Percentiles rank a stretch among this genome's conserved stretches.
phyloP scores from a whole-genome alignment of 2,329 filamentous ascomycete genomes.

The Nigrograna mackinnonii region DNA sequence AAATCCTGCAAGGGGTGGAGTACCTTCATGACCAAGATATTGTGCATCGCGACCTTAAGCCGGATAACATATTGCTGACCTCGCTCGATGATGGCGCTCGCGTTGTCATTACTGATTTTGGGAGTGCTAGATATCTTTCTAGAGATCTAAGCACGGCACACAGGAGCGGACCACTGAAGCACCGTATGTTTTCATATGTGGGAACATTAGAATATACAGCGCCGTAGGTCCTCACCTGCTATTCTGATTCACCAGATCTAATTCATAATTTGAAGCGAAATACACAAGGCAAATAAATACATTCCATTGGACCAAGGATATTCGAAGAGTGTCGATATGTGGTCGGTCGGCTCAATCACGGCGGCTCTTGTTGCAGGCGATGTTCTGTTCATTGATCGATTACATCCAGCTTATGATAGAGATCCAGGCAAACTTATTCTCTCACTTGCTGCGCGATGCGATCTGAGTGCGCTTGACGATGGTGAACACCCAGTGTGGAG shows the following conservation, averaged over 20 bases:
- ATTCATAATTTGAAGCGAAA: slow-evolving; percentile 33
- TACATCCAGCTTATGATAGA: slow-evolving; percentile 27
- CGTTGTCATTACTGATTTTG: slow-evolving; percentile 65
- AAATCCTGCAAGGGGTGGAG: slow-evolving; percentile 60
- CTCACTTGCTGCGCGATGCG: slow-evolving; percentile 40
- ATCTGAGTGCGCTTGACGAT: slow-evolving; percentile 50
- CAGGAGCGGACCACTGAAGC: slow-evolving; percentile 8
- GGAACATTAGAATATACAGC: slow-evolving; percentile 63
- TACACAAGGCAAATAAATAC: slow-evolving; percentile 32
- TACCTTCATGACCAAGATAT: slow-evolving; percentile 61
- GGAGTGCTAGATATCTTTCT: slow-evolving; percentile 52
- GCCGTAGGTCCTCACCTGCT: slow-evolving; percentile 51
- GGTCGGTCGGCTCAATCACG: slow-evolving; percentile 63
- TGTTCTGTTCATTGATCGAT: slow-evolving; percentile 48
- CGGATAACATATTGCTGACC: slow-evolving; percentile 65
- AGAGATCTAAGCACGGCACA: slow-evolving; percentile 7
- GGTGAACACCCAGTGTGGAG: slow-evolving; percentile 45
- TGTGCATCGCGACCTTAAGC: slow-evolving; percentile 66
- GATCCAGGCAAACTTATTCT: slow-evolving; percentile 32
- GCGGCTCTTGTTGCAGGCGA: slow-evolving; percentile 56
- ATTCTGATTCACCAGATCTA: not conserved
- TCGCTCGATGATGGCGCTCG: slow-evolving; percentile 54
- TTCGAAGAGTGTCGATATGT: slow-evolving; percentile 63
- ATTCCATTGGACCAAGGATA: slow-evolving; percentile 48
- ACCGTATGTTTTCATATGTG: slow-evolving; percentile 57